Conservation (phyloP, 73 alveolate species). For the Paramecium sexaurelia region DNA sequence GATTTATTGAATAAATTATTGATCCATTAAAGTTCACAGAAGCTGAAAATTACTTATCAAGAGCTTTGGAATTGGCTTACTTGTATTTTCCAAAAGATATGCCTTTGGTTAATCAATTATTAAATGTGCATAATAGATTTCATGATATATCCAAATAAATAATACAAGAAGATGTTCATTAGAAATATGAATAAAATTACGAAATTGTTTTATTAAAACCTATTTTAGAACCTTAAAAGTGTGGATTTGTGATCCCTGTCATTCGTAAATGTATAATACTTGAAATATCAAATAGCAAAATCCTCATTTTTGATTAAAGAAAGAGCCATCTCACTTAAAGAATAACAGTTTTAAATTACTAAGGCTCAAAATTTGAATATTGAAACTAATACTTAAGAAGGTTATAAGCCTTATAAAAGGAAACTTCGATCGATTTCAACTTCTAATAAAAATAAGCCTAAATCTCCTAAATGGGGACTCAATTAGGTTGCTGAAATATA, state of each 20-base stretch:
- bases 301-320: not conserved
- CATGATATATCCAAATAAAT: conserved; percentile 42
- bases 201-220: conserved; percentile 14
- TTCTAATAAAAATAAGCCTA: conserved; percentile 9
- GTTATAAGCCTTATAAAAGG: not conserved
- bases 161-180: not conserved
- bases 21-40: conserved; percentile 53
- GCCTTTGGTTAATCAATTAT: conserved; percentile 57
- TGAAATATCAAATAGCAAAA: not conserved
- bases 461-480: conserved; percentile 3
- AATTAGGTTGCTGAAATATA: conserved; percentile 43
- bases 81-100: conserved; percentile 62
- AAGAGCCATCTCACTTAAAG: not conserved
- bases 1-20: conserved; percentile 43
- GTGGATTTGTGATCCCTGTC: conserved; percentile 38
- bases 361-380: not conserved
- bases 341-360: not conserved
- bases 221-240: conserved; percentile 2
- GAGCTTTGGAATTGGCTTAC: conserved; percentile 58
- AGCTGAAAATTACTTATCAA: conserved; percentile 62
- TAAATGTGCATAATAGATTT: conserved; percentile 65
- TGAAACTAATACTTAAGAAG: not conserved
- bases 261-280: conserved; percentile 16
- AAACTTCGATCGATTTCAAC: conserved; percentile 38
- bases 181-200: not conserved